phyloP scores from a whole-genome alignment of 2,329 filamentous ascomycete species.

The Xylaria sp. region DNA sequence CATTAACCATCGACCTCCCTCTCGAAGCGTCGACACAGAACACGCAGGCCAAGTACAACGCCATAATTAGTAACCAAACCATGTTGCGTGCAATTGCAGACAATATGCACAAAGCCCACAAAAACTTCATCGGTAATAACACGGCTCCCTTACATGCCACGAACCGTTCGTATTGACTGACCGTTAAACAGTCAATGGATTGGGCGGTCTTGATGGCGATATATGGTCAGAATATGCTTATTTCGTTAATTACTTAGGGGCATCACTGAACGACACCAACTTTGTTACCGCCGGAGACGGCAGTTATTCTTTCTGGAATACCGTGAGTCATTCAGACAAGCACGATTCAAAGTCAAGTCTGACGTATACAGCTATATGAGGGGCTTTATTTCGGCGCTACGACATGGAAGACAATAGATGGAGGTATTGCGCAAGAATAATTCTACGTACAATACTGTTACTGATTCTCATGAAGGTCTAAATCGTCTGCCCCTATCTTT shows the following conservation, averaged over 20 bases:
- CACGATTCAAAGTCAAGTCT: not conserved
- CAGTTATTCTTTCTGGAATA: slow-evolving; percentile 1
- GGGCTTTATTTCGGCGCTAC: slow-evolving; percentile 9
- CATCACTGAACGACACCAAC: slow-evolving; percentile 7
- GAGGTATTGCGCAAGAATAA: not conserved
- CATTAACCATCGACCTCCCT: not conserved
- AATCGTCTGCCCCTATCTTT: slow-evolving; percentile 9
- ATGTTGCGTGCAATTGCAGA: slow-evolving; percentile 3
- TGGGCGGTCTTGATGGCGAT: not conserved
- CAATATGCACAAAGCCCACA: slow-evolving; percentile 12
- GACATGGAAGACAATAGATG: slow-evolving; percentile 12
- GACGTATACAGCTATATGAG: slow-evolving; percentile 4
- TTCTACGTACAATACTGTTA: not conserved
- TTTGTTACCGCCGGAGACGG: slow-evolving; percentile 5
- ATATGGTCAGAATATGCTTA: slow-evolving; percentile 10
- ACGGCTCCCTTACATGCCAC: no score
- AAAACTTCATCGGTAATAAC: slow-evolving; percentile 2
- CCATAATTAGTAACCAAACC: slow-evolving; percentile 1
- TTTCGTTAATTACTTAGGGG: slow-evolving; percentile 16
- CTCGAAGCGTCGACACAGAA: not conserved
- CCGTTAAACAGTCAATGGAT: not conserved
- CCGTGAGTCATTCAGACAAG: not conserved
- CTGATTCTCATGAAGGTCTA: not conserved
- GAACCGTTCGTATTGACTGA: not conserved
- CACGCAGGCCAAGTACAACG: slow-evolving; percentile 4